Conservation (phyloP, 441 rosid species). For the Metrosideros polymorpha region DNA sequence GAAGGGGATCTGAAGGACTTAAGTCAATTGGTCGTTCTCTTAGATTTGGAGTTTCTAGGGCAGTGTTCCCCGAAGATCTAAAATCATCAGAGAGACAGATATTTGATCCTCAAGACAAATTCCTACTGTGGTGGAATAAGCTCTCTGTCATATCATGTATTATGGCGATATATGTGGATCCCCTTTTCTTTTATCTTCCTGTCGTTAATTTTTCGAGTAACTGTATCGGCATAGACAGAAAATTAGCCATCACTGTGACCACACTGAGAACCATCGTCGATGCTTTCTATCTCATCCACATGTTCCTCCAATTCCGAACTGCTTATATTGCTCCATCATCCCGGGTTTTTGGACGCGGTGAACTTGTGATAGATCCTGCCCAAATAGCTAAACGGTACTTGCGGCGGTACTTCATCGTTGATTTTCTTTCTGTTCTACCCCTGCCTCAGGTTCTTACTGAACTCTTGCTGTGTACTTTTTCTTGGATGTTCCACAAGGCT, state of each 20-base stretch:
- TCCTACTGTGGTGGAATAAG: conserved; percentile 70
- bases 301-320: conserved; percentile 90
- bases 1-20: conserved; percentile 88
- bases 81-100: conserved; percentile 81
- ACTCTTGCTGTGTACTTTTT: not conserved
- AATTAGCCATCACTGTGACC: conserved; percentile 60
- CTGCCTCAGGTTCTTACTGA: conserved; percentile 71
- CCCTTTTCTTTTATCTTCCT: conserved; percentile 89
- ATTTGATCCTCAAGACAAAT: conserved; percentile 91
- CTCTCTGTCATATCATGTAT: conserved; percentile 76
- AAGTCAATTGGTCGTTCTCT: conserved; percentile 90
- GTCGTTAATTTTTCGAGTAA: conserved; percentile 31
- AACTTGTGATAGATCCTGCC: conserved; percentile 87
- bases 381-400: conserved; percentile 87
- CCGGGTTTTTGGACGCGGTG: conserved; percentile 94
- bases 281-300: conserved; percentile 77
- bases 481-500: not conserved
- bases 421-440: conserved; percentile 84
- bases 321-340: conserved; percentile 97
- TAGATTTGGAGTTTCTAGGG: conserved; percentile 79
- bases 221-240: conserved; percentile 76
- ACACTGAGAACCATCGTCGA: conserved; percentile 69
- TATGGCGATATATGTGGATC: conserved; percentile 83
- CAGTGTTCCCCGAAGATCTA: conserved; percentile 95
- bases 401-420: conserved; percentile 63